A percentile compares a stretch with the other conserved stretches of the same genome.
phyloP scores from a whole-genome alignment of 441 rosid species.

The Corymbia calophylla region DNA sequence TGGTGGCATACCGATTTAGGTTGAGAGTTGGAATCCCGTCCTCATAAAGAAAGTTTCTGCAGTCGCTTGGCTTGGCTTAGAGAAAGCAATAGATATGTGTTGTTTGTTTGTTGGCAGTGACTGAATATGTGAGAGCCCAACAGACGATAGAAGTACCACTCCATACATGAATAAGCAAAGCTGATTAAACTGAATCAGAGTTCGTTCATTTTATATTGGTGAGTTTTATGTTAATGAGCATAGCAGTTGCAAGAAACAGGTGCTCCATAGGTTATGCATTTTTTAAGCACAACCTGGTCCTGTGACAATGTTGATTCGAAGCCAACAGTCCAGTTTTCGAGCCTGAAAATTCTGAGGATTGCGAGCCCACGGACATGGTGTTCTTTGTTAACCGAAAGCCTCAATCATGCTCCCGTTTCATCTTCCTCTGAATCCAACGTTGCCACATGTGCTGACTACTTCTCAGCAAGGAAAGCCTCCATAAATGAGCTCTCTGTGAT shows the following conservation, averaged over 20 bases:
- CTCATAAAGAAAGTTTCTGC: background rate
- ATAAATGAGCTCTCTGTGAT: background rate
- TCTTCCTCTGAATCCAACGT: background rate
- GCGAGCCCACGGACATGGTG: background rate
- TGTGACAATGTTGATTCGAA: background rate
- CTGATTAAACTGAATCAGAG: background rate
- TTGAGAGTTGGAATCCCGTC: background rate
- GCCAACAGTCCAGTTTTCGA: background rate
- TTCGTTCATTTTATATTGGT: background rate
- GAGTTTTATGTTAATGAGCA: background rate
- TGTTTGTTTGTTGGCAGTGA: background rate
- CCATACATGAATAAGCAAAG: background rate
- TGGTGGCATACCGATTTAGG: background rate
- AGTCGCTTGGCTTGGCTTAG: background rate
- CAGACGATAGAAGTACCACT: background rate
- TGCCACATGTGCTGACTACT: background rate
- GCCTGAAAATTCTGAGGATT: background rate
- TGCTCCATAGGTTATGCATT: background rate
- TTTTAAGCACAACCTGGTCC: background rate
- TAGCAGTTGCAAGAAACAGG: background rate
- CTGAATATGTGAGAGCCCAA: background rate
- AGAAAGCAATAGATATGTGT: background rate
- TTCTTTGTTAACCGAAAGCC: background rate
- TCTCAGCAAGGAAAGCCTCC: background rate
- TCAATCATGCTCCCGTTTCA: background rate